Evolutionary conservation across 2,329 filamentous ascomycete species (phyloP).

Genomic region (Ceratocystis variospora): DNA sequence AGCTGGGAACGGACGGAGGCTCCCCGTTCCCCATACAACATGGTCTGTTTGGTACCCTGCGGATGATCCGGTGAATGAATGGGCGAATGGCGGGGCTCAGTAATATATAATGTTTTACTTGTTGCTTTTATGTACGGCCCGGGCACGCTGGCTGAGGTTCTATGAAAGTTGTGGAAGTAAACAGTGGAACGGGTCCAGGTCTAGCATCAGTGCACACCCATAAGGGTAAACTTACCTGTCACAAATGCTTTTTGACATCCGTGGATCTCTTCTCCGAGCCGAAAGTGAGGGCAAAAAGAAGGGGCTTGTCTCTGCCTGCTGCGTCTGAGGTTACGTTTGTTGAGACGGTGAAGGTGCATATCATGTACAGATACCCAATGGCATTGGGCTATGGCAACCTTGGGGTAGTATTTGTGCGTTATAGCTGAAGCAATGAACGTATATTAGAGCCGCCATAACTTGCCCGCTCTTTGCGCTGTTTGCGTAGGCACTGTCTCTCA

Average conservation of each 20-base stretch:
- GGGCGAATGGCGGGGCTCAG: neutral
- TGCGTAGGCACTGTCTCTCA: too few species aligned
- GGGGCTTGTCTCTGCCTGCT: too few species aligned
- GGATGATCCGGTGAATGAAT: neutral
- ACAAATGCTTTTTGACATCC: too few species aligned
- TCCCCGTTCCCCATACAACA: slow-evolving; percentile 5
- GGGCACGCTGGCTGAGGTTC: neutral
- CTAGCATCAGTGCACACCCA: too few species aligned
- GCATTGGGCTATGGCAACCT: too few species aligned
- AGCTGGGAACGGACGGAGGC: neutral
- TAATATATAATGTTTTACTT: neutral
- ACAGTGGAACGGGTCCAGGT: too few species aligned
- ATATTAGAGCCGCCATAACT: neutral
- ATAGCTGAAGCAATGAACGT: neutral
- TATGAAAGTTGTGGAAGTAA: neutral
- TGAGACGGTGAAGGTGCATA: too few species aligned
- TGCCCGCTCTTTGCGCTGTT: neutral
- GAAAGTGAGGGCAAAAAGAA: too few species aligned
- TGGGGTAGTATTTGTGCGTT: neutral
- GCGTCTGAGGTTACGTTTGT: too few species aligned
- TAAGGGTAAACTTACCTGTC: too few species aligned
- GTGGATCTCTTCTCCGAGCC: too few species aligned
- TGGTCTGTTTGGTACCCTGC: neutral
- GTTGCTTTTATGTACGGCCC: neutral
- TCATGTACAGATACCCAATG: too few species aligned